phyloP scores from a whole-genome alignment of 2,329 filamentous ascomycete genomes.

The Botrytis porri region DNA sequence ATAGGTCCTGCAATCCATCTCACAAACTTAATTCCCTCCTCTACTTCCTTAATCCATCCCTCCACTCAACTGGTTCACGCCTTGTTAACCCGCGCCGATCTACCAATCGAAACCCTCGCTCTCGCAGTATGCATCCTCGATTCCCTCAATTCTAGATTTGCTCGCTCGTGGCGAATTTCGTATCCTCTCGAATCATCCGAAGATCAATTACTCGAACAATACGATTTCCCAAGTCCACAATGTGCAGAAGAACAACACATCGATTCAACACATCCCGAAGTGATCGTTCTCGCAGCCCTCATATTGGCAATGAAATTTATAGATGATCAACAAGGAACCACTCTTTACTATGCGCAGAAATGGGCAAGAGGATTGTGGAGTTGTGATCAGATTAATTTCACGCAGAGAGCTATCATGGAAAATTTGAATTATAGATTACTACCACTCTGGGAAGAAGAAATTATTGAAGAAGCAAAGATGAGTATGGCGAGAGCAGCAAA shows the following conservation, averaged over 20 bases:
- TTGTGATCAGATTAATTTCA: slow-evolving; percentile 59
- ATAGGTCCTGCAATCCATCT: slow-evolving; percentile 65
- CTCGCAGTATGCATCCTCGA: slow-evolving; percentile 66
- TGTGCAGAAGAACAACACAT: slow-evolving; percentile 47
- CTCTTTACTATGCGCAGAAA: slow-evolving; percentile 50
- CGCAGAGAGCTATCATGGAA: slow-evolving; percentile 63
- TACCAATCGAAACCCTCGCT: slow-evolving; percentile 60
- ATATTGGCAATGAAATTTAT: slow-evolving; percentile 65
- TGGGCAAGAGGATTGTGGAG: slow-evolving; percentile 60
- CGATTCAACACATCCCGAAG: slow-evolving; percentile 58
- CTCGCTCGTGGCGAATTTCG: slow-evolving; percentile 58
- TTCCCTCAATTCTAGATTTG: slow-evolving; percentile 60
- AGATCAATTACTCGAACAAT: slow-evolving; percentile 37
- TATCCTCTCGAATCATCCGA: slow-evolving; percentile 47
- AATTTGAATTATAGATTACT: slow-evolving; percentile 61
- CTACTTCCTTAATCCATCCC: slow-evolving; percentile 57
- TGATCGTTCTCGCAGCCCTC: slow-evolving; percentile 61
- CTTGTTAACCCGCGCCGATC: slow-evolving; percentile 55
- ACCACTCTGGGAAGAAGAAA: slow-evolving; percentile 54
- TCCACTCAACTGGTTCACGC: slow-evolving; percentile 59
- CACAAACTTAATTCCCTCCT: slow-evolving; percentile 62
- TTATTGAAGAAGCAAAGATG: slow-evolving; percentile 57
- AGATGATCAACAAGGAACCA: slow-evolving; percentile 55
- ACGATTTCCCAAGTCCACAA: slow-evolving; percentile 26
- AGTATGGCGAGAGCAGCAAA: slow-evolving; percentile 60